Conservation (phyloP, 1,284 basidiomycete genomes). For the Entoloma clypeatum region DNA sequence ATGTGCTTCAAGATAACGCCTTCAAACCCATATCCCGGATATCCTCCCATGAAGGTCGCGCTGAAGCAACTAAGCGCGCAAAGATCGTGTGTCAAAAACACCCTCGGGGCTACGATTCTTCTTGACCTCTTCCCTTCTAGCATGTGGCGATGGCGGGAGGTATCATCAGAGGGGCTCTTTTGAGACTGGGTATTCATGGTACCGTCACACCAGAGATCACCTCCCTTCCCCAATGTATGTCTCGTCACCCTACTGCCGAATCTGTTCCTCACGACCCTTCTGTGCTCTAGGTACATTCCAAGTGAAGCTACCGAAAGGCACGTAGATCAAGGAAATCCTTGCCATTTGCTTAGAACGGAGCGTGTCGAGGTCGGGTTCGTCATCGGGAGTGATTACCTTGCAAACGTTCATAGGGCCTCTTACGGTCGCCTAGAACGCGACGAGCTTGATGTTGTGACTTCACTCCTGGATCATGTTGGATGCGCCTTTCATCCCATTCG, state of each 20-base stretch:
- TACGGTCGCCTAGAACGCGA: too few species aligned
- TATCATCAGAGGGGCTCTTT: slow-evolving; percentile 78
- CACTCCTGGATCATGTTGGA: too few species aligned
- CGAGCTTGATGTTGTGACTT: too few species aligned
- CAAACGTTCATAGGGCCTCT: too few species aligned
- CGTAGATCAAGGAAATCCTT: slow-evolving; percentile 16
- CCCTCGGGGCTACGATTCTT: background rate
- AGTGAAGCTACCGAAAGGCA: slow-evolving; percentile 67
- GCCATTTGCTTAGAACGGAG: background rate
- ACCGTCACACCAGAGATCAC: slow-evolving; percentile 76
- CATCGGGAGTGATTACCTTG: too few species aligned
- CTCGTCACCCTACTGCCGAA: slow-evolving; percentile 2
- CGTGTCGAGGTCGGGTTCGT: too few species aligned
- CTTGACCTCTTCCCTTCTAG: slow-evolving; percentile 33
- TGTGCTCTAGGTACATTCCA: slow-evolving; percentile 76
- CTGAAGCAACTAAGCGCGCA: slow-evolving; percentile 71
- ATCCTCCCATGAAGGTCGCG: slow-evolving; percentile 73
- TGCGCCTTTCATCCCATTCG: too few species aligned
- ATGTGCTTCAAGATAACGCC: slow-evolving; percentile 87
- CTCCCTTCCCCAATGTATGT: slow-evolving; percentile 81
- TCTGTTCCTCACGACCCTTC: slow-evolving; percentile 6
- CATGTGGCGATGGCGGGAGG: slow-evolving; percentile 79
- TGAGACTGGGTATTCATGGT: slow-evolving; percentile 71
- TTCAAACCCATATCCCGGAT: slow-evolving; percentile 83
- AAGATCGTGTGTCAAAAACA: slow-evolving; percentile 53